These are phyloP conservation scores for Warburgia ugandensis DNA, from an alignment of 164 flowering plant genomes.

Conservation along the genomic window DNA sequence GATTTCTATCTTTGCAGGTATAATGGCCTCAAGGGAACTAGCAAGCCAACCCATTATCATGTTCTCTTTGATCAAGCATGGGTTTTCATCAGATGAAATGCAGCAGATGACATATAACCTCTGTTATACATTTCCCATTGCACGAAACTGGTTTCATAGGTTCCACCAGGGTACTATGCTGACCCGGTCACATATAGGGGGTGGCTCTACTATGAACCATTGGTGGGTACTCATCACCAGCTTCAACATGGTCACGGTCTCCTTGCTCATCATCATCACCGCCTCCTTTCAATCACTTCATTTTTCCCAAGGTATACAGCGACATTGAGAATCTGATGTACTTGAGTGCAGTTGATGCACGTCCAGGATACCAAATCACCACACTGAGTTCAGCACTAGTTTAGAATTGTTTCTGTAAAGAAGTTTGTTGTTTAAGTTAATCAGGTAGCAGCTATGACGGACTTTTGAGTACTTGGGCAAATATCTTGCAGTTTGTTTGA, in stretches of 20 bases:
- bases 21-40: conserved; percentile 65
- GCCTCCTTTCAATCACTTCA: conserved; percentile 11
- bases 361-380: no score
- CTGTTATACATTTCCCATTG: conserved; percentile 80
- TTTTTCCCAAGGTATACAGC: conserved; percentile 29
- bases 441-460: no score
- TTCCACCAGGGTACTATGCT: conserved; percentile 82
- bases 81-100: conserved; percentile 47
- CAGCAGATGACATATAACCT: conserved; percentile 61
- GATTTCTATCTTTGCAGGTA: conserved; percentile 82
- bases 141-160: conserved; percentile 73
- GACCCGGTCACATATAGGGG: conserved; percentile 73
- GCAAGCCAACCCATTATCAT: conserved; percentile 78
- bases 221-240: conserved; percentile 17
- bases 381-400: no score
- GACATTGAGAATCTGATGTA: conserved; percentile 47
- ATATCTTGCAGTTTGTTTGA: no score
- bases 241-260: conserved; percentile 17
- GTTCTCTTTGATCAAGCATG: conserved; percentile 63
- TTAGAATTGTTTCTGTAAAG: not conserved
- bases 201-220: conserved; percentile 45
- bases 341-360: no score
- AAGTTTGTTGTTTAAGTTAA: not conserved
- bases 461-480: not conserved
- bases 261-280: conserved; percentile 22